These are phyloP conservation scores for Xylaria bambusicola DNA, from an alignment of 495 filamentous ascomycete species.

Conservation along the genomic window DNA sequence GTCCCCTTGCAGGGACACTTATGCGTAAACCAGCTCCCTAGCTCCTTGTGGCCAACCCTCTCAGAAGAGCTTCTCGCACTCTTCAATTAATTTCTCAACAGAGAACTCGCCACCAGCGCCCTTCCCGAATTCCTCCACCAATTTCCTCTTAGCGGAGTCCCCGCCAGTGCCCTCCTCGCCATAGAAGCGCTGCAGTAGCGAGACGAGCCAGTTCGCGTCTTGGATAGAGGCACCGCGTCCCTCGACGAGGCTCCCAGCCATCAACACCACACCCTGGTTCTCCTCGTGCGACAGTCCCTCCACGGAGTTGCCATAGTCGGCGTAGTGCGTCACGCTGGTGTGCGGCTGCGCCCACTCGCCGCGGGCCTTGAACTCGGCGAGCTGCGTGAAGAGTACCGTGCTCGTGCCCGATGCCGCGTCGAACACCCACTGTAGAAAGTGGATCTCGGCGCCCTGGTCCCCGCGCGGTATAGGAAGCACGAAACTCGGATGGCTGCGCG, in stretches of 20 bases:
- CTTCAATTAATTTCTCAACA: slow-evolving; percentile 80
- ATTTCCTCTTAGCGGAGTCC: slow-evolving; percentile 48
- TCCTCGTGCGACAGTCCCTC: slow-evolving; percentile 53
- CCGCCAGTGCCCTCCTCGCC: slow-evolving; percentile 50
- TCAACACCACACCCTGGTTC: slow-evolving; percentile 74
- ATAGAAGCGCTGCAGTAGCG: slow-evolving; percentile 95
- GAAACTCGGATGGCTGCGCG: slow-evolving; percentile 79
- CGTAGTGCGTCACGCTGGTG: slow-evolving; percentile 88
- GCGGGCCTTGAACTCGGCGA: slow-evolving; percentile 88
- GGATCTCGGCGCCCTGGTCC: slow-evolving; percentile 74
- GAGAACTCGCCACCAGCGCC: slow-evolving; percentile 76
- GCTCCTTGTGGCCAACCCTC: not conserved
- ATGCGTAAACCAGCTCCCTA: not conserved
- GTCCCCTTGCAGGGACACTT: too few species aligned
- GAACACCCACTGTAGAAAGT: slow-evolving; percentile 78
- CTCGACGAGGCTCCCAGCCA: slow-evolving; percentile 78
- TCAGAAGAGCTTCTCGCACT: slow-evolving; percentile 75
- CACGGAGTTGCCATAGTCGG: slow-evolving; percentile 48
- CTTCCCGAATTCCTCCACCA: slow-evolving; percentile 82
- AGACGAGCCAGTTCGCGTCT: slow-evolving; percentile 85
- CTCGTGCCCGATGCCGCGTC: slow-evolving; percentile 62
- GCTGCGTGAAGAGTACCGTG: slow-evolving; percentile 87
- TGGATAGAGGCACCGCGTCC: slow-evolving; percentile 74
- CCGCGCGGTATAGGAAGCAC: slow-evolving; percentile 83
- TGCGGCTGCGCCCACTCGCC: slow-evolving; percentile 89